Percentiles rank a stretch among this genome's conserved stretches.
Conservation (phyloP, 306 rosid genomes). For the Fragaria iinumae region DNA sequence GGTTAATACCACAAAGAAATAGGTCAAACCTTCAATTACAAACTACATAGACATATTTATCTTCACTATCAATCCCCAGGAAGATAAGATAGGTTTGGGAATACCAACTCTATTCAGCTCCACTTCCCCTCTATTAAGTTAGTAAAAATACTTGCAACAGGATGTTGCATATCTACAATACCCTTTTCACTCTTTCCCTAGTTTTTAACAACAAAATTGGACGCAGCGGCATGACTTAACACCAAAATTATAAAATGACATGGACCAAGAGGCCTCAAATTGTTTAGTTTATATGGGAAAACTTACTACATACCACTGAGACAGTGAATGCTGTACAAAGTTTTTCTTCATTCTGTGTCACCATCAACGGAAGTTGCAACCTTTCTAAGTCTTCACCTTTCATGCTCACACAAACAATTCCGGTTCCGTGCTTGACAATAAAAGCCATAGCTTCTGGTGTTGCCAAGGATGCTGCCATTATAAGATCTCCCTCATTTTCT, state of each 20-base stretch:
- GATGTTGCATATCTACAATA: not conserved
- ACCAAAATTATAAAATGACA: slow-evolving; percentile 3
- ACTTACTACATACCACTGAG: slow-evolving; percentile 64
- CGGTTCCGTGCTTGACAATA: slow-evolving; percentile 85
- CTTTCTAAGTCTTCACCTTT: slow-evolving; percentile 74
- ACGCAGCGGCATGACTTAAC: slow-evolving; percentile 2
- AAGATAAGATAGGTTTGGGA: not conserved
- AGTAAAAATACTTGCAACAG: not conserved
- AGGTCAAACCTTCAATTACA: not conserved
- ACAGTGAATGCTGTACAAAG: slow-evolving; percentile 79
- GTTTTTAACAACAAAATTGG: too few relatives aligned
- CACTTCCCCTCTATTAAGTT: not conserved
- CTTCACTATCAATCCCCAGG: not conserved
- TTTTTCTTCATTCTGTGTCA: slow-evolving; percentile 65
- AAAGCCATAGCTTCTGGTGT: slow-evolving; percentile 93
- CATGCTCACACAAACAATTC: slow-evolving; percentile 85
- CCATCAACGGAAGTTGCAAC: slow-evolving; percentile 83
- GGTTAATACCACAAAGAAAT: not conserved
- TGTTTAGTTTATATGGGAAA: not conserved
- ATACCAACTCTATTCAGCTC: not conserved
- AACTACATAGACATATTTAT: not conserved
- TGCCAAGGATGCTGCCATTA: slow-evolving; percentile 82
- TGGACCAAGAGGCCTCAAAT: not conserved
- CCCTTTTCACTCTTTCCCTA: slow-evolving; percentile 9
- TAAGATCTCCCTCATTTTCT: slow-evolving; percentile 91